Conservation (phyloP, 331 rosid species). For the Acacia concinna region DNA sequence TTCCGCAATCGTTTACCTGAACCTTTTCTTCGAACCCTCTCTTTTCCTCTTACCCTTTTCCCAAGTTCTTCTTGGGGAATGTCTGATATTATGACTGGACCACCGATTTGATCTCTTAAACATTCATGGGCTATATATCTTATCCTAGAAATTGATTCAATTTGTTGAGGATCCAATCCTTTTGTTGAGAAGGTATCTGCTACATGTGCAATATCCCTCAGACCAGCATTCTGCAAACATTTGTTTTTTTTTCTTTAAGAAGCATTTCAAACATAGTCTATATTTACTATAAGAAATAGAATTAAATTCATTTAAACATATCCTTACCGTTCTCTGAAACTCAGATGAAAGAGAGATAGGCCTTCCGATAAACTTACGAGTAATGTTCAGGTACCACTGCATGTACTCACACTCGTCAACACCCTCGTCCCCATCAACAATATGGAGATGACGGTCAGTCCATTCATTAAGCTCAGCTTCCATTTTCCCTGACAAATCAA, state of each 20-base stretch:
- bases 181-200: constrained; percentile 86
- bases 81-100: constrained; percentile 58
- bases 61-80: constrained; percentile 65
- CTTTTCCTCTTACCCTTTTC: constrained; percentile 85
- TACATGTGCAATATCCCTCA: constrained; percentile 89
- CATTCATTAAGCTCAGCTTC: constrained; percentile 87
- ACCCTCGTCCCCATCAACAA: constrained; percentile 70
- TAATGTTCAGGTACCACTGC: constrained; percentile 84
- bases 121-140: constrained; percentile 87
- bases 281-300: constrained; percentile 19
- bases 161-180: constrained; percentile 84
- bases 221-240: constrained; percentile 85
- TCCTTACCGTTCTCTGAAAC: constrained; percentile 97
- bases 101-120: constrained; percentile 91
- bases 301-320: constrained; percentile 27
- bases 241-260: constrained; percentile 39
- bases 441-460: constrained; percentile 64
- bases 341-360: constrained; percentile 96
- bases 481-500: constrained; percentile 95
- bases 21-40: constrained; percentile 90
- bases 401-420: constrained; percentile 82
- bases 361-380: constrained; percentile 95
- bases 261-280: constrained; percentile 48
- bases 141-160: constrained; percentile 74
- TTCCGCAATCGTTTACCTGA: constrained; percentile 75